phyloP scores from a whole-genome alignment of 1,139 yeast species.

The Geotrichum carabidarum region DNA sequence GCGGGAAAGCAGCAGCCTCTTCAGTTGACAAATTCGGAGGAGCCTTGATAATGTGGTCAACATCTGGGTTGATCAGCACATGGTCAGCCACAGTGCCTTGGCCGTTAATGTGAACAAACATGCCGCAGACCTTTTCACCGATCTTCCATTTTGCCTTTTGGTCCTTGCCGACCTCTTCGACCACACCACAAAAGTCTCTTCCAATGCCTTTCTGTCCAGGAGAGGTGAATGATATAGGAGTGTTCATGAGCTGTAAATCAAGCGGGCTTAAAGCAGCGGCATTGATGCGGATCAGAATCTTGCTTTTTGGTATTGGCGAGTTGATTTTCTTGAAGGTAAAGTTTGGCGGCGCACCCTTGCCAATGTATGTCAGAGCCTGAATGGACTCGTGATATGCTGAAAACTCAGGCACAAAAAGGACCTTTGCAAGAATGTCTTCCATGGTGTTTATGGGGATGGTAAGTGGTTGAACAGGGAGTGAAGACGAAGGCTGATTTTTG shows the following conservation, averaged over 20 bases:
- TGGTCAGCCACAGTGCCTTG: conserved; percentile 53
- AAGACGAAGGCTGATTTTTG: not conserved
- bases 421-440: conserved; percentile 16
- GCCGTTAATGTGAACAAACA: conserved; percentile 39
- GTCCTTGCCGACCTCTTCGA: conserved; percentile 53
- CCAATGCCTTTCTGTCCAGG: conserved; percentile 54
- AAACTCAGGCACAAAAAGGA: conserved; percentile 18
- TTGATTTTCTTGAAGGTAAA: conserved; percentile 41
- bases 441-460: not conserved
- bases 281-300: conserved; percentile 54
- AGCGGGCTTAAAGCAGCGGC: conserved; percentile 65
- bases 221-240: conserved; percentile 38
- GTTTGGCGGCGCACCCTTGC: conserved; percentile 26
- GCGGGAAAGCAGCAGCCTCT: conserved; percentile 57
- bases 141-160: conserved; percentile 40
- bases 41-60: conserved; percentile 38
- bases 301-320: conserved; percentile 42
- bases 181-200: conserved; percentile 62
- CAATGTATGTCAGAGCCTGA: conserved; percentile 26
- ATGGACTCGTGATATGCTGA: conserved; percentile 20
- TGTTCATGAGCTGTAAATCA: conserved; percentile 50
- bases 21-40: conserved; percentile 48
- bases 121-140: conserved; percentile 67
- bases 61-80: conserved; percentile 43
- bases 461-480: too few species aligned